Evolutionary conservation across 2,329 filamentous ascomycete species (phyloP), one percentile per base, ranked within the genome.

Genomic region (Pseudocercospora cruenta): DNA sequence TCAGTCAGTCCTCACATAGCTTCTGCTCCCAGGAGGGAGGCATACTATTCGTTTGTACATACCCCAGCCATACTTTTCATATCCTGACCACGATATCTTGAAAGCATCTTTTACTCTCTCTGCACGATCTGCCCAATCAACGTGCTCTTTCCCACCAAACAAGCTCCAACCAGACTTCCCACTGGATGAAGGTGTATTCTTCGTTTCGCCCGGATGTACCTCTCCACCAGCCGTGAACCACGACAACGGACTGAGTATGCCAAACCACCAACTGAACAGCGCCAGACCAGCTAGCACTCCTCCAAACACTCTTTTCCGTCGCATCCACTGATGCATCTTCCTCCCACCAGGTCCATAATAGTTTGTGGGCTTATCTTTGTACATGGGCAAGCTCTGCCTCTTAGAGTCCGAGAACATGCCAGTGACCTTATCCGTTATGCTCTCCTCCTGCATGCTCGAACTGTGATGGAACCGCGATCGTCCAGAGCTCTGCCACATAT

Each of bases 361-460:
- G 59, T 85, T 85, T 77, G 92, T 95, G n/a, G 95, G 95, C 79
- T 99, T 99, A 81, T 99, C 95, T 81, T 99, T 99, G 83, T 99
- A 99, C 91, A 98, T 94, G 54, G 95, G 95, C 69, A 99, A 82
- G 65, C 73, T 72, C 26, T 88, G 83, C 67, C 78, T 78, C 80
- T 86, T 83, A 57, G 84, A 82, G 58, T 80, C 79, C 43, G 89
- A 87, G 68, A 94, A 89, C 67, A 93, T 85, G 65, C 83, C 84
- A 58, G 90, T 83, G 45, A 92, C 77, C 68, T 81, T 79, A 62
- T 81, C 80, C 65, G 69, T 70, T 22, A 62, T 73, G 70, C 72
- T 79, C 73, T 72, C 78, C 6, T 66, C 61, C 54, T 51, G 58
- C 58, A 53, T 26, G 58, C 64, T 60, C 31, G 51, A 53, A 45